Percentiles rank a stretch among this genome's conserved stretches.
These are phyloP conservation scores for Monosiga brevicollis DNA, from an alignment of 78 protist genomes.

Conservation along the genomic window DNA sequence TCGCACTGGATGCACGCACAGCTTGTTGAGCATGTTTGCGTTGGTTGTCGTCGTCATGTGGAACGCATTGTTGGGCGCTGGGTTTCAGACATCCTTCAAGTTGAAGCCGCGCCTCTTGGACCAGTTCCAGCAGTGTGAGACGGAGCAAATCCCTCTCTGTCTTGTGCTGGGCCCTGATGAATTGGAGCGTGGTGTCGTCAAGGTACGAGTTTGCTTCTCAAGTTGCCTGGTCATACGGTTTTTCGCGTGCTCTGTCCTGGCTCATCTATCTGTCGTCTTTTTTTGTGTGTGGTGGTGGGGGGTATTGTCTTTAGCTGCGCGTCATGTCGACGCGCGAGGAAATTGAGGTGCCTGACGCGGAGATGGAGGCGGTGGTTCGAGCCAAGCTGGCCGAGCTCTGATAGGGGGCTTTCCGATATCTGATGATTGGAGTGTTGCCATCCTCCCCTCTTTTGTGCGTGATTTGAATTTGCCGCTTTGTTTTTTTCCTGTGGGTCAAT, in stretches of 20 bases:
- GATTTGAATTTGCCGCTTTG: too few relatives aligned
- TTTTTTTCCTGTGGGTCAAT: too few relatives aligned
- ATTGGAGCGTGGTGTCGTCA: conserved; percentile 35
- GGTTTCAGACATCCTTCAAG: conserved; percentile 30
- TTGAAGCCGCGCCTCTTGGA: conserved; percentile 31
- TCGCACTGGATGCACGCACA: background rate
- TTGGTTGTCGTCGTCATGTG: background rate
- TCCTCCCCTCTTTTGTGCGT: too few relatives aligned
- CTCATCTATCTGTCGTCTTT: too few relatives aligned
- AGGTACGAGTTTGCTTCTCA: too few relatives aligned
- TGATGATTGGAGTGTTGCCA: too few relatives aligned
- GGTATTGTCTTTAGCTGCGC: too few relatives aligned
- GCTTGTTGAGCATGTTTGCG: too few relatives aligned
- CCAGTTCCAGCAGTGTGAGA: conserved; percentile 49
- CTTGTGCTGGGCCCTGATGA: conserved; percentile 64
- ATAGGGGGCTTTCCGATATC: too few relatives aligned
- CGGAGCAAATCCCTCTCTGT: conserved; percentile 32
- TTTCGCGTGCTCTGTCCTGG: too few relatives aligned
- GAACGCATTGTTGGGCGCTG: background rate
- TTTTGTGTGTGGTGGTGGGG: too few relatives aligned
- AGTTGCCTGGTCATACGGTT: too few relatives aligned
- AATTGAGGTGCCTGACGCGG: conserved; percentile 9
- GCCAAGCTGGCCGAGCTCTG: background rate
- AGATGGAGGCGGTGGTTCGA: conserved; percentile 20
- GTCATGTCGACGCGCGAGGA: conserved; percentile 30